phyloP scores from a whole-genome alignment of 2,329 filamentous ascomycete species.

The Aspergillus sergii region DNA sequence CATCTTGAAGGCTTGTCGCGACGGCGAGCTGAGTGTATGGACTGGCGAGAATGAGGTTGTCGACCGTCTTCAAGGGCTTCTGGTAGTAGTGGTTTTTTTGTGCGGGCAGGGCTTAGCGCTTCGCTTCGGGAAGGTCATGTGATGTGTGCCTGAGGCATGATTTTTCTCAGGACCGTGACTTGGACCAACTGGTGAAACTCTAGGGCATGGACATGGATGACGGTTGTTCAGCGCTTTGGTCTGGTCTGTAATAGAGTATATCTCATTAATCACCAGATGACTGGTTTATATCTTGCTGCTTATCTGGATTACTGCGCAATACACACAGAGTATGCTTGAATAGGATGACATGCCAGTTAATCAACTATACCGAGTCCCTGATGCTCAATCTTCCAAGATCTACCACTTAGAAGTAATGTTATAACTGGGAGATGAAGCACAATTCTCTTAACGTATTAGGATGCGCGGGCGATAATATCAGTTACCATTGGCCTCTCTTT shows the following conservation, averaged over 20 bases:
- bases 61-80: conserved; percentile 32
- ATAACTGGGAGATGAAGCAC: not conserved
- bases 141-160: conserved; percentile 28
- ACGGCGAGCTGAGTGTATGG: conserved; percentile 43
- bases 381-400: not conserved
- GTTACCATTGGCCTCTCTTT: no score
- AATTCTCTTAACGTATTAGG: not conserved
- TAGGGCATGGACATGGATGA: not conserved
- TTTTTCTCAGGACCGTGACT: not conserved
- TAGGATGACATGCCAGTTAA: not conserved
- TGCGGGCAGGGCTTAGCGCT: conserved; percentile 45
- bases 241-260: not conserved
- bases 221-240: not conserved
- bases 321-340: not conserved
- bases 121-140: conserved; percentile 43
- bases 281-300: not conserved
- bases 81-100: conserved; percentile 39
- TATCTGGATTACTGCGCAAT: not conserved
- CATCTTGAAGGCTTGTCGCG: conserved; percentile 56
- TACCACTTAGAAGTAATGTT: not conserved
- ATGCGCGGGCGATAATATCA: no score
- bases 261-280: not conserved
- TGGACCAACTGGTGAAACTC: not conserved
- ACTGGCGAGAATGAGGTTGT: conserved; percentile 37
- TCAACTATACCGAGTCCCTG: not conserved